phyloP scores from a whole-genome alignment of 2,329 filamentous ascomycete species.

The Diaporthe sp. region DNA sequence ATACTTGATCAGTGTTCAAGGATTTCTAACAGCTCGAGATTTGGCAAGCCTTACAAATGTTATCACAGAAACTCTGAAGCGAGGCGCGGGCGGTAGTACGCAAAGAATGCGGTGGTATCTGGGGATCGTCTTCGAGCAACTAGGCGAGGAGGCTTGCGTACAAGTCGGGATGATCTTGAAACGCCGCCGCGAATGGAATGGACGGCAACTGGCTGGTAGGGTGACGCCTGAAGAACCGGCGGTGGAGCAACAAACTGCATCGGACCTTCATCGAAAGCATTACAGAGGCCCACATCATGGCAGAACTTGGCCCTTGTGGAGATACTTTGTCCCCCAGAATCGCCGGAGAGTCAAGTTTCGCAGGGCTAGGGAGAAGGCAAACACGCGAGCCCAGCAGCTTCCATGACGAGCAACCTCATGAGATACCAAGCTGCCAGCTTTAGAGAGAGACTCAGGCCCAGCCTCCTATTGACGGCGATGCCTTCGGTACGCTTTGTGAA shows the following conservation, averaged over 20 bases:
- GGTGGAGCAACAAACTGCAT: not conserved
- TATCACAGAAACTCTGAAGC: slow-evolving; percentile 51
- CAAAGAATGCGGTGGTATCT: slow-evolving; percentile 53
- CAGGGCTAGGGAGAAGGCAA: slow-evolving; percentile 5
- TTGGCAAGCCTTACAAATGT: slow-evolving; percentile 39
- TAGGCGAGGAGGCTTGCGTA: slow-evolving; percentile 42
- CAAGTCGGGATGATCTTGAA: slow-evolving; percentile 42
- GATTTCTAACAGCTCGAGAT: slow-evolving; percentile 46
- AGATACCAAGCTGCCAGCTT: not conserved
- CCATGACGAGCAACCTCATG: not conserved
- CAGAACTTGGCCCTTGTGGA: slow-evolving; percentile 16
- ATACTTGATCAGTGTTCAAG: slow-evolving; percentile 46
- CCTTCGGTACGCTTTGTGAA: not conserved
- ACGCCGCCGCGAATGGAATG: slow-evolving; percentile 44
- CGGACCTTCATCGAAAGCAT: not conserved
- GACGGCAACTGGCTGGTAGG: not conserved
- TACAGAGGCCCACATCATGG: slow-evolving; percentile 19
- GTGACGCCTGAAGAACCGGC: not conserved
- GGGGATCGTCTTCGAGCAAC: slow-evolving; percentile 46
- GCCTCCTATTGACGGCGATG: not conserved
- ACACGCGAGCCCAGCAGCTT: not conserved
- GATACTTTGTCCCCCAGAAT: slow-evolving; percentile 9
- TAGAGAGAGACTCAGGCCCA: not conserved
- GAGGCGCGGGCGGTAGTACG: slow-evolving; percentile 50
- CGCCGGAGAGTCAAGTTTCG: not conserved